Base-by-base conservation (phyloP, 495 filamentous ascomycete genomes). In the Hyaloscypha hepaticicola region DNA sequence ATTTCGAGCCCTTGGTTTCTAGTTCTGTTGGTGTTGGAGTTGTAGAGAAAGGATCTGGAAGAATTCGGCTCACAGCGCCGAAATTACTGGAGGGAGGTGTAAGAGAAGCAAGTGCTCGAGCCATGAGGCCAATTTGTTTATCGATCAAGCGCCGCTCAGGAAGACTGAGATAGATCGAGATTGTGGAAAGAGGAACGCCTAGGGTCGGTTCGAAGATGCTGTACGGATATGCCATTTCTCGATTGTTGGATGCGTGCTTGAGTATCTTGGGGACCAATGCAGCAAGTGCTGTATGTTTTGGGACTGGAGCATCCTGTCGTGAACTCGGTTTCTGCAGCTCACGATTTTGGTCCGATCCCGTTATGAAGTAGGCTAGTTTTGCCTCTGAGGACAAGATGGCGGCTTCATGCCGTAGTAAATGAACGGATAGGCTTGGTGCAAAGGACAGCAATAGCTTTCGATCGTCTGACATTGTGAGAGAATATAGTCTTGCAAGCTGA, bases 391-490 rank as follows among this genome's bases (percentile, higher is more conserved):
- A 82, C 9, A 89, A 77, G 41, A 79, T 70, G 12, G 74, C 73
- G 27, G 81, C 76, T 70, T 89, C 87, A 57, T 86, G 82, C 22
- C 87, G 82, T 3, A 89, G 76, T 4, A 88, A 74, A 9, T 80
- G 77, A 2, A 80, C 81, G 25, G 76, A 77, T 38, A 77, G 72
- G 22, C 72, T 74, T n/a, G 86, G 86, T 22, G 78, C 76, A 63
- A 78, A 74, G 69, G 86, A 84, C 8, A 89, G 70, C 2, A 88
- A 67, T 27, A 88, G 68, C 38, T 76, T 75, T 31, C 73, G 74
- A 22, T 80, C 81, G 61, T 87, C 85, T 0, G 83, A 81, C 31
- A 88, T 80, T 41, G 70, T 77, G 8, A 88, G 68, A 1, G 78
- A 71, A 55, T 80, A 83, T 22, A 87, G 74, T 5, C 79, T 77